phyloP scores from a whole-genome alignment of 1,284 basidiomycete genomes.

The Sanghuangporus weigelae region DNA sequence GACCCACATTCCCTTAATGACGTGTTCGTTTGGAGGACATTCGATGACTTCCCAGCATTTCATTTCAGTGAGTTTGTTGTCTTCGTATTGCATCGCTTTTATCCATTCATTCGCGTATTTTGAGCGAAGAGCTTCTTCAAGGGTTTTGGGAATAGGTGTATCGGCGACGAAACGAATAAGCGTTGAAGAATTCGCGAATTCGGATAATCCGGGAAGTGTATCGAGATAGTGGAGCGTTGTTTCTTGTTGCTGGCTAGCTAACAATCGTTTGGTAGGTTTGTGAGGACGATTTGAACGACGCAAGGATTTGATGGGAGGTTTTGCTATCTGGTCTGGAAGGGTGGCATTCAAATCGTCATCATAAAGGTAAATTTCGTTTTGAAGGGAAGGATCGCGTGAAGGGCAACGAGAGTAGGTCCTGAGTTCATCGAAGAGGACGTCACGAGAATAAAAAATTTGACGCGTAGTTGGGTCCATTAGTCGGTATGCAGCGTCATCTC shows the following conservation, averaged over 20 bases:
- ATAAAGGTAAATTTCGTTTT: too few species aligned
- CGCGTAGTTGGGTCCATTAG: neutral
- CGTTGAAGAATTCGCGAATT: neutral
- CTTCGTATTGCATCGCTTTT: neutral
- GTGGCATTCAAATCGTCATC: too few species aligned
- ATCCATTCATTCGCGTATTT: neutral
- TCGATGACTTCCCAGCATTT: neutral
- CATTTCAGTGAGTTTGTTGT: neutral
- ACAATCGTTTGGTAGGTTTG: too few species aligned
- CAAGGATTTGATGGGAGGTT: too few species aligned
- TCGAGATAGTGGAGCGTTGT: neutral
- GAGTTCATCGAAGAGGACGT: neutral
- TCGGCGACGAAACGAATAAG: too few species aligned
- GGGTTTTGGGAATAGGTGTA: neutral
- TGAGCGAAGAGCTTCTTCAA: neutral
- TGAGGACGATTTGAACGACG: too few species aligned
- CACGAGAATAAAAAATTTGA: too few species aligned
- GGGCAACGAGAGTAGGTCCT: neutral
- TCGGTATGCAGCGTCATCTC: slow-evolving; percentile 1
- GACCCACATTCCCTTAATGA: slow-evolving; percentile 20
- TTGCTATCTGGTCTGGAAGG: too few species aligned
- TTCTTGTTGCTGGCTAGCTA: neutral
- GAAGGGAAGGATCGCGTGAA: neutral
- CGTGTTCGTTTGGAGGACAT: neutral
- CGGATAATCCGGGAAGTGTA: neutral